These are phyloP conservation scores for Metarhizium robertsii DNA, from an alignment of 2,329 filamentous ascomycete genomes.

Conservation along the genomic window DNA sequence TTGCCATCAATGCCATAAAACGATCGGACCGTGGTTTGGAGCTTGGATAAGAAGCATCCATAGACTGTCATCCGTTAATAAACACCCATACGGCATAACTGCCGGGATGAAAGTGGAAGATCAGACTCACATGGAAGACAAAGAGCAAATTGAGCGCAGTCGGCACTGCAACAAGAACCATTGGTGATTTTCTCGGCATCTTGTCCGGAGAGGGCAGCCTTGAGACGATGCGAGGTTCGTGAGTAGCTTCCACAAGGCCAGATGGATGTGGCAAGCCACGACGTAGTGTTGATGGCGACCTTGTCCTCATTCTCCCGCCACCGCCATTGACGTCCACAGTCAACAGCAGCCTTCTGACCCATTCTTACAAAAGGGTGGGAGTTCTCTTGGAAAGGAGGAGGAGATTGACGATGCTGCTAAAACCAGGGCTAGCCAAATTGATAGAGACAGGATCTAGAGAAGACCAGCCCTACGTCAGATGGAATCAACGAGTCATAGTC, in stretches of 20 bases:
- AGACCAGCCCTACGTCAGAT: not conserved
- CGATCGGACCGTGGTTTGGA: slow-evolving; percentile 21
- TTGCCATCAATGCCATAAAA: slow-evolving; percentile 23
- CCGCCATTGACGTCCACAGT: slow-evolving; percentile 9
- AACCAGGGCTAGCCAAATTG: not conserved
- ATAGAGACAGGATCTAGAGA: not conserved
- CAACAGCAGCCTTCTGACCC: slow-evolving; percentile 10
- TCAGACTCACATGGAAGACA: slow-evolving; percentile 18
- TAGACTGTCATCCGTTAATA: slow-evolving; percentile 17
- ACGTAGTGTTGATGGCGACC: not conserved
- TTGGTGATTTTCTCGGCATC: slow-evolving; percentile 11
- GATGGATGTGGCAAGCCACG: slow-evolving; percentile 8
- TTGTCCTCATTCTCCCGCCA: slow-evolving; percentile 7
- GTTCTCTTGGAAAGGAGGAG: not conserved
- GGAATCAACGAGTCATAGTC: not conserved
- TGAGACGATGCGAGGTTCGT: slow-evolving; percentile 16
- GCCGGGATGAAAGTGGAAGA: not conserved
- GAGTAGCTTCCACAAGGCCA: slow-evolving; percentile 20
- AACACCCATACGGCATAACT: not conserved
- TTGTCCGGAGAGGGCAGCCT: slow-evolving; percentile 11
- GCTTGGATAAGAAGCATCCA: slow-evolving; percentile 15
- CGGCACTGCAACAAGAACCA: slow-evolving; percentile 10
- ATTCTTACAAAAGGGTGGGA: slow-evolving; percentile 8
- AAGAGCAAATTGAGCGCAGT: slow-evolving; percentile 14
- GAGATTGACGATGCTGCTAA: not conserved